A percentile compares a stretch with the other conserved stretches of the same genome.
phyloP scores from a whole-genome alignment of 2,329 filamentous ascomycete species.

The Exophiala oligosperma region DNA sequence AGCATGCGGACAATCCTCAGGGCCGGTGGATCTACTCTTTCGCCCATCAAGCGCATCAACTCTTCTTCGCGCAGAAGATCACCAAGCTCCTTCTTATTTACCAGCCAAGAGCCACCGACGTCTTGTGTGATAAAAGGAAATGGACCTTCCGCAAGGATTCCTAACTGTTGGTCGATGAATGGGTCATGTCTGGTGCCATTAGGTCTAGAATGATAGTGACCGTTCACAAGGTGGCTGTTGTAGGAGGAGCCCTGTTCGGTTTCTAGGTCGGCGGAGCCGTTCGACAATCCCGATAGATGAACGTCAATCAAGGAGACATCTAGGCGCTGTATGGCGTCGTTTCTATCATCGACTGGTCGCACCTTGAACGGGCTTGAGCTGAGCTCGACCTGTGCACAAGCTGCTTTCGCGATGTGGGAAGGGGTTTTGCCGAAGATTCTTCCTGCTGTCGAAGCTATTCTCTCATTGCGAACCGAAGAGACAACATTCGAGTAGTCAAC shows the following conservation, averaged over 20 bases:
- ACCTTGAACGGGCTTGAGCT: constrained; percentile 21
- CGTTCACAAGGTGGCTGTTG: constrained; percentile 5
- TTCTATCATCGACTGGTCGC: neutral
- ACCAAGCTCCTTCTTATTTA: constrained; percentile 76
- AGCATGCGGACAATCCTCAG: constrained; percentile 83
- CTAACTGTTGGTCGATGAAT: constrained; percentile 35
- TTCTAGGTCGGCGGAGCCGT: neutral
- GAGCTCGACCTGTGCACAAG: constrained; percentile 47
- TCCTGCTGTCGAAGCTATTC: constrained; percentile 11
- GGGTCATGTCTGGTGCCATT: constrained; percentile 10
- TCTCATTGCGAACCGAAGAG: constrained; percentile 16
- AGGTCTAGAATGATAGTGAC: constrained; percentile 1
- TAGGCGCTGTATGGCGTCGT: constrained; percentile 2
- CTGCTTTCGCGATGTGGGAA: constrained; percentile 16
- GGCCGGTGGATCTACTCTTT: constrained; percentile 19
- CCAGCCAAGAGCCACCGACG: constrained; percentile 71
- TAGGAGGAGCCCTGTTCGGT: constrained; percentile 3
- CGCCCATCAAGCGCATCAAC: constrained; percentile 67
- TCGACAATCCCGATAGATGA: neutral
- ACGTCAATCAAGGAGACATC: constrained; percentile 11
- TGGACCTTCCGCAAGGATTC: constrained; percentile 51
- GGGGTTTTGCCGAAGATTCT: constrained; percentile 12
- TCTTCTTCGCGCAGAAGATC: constrained; percentile 72
- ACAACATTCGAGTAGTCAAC: constrained; percentile 21
- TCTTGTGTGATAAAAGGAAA: constrained; percentile 39